Conservation (phyloP, 805 yeast species). For the Yarrowia sp. region DNA sequence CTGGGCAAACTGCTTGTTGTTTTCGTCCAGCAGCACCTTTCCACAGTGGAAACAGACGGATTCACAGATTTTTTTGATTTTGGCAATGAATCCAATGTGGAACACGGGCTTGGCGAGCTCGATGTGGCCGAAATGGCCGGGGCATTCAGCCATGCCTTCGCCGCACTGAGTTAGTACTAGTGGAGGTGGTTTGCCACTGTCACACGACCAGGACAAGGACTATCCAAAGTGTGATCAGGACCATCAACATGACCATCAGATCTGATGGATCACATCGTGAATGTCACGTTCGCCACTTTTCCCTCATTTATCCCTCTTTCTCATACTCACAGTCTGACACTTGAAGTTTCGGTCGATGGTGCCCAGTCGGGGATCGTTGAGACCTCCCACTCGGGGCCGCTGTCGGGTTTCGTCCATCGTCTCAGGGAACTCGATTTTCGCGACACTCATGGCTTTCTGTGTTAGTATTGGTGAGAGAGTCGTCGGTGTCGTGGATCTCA, state of each 20-base stretch:
- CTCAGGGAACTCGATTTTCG: constrained; percentile 97
- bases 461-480: constrained; percentile 10
- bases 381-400: constrained; percentile 94
- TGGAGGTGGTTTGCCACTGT: too few species aligned
- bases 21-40: constrained; percentile 84
- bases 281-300: not conserved
- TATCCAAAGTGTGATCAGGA: too few species aligned
- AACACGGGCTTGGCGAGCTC: constrained; percentile 98
- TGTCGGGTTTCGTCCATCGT: constrained; percentile 98
- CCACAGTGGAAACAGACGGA: constrained; percentile 99
- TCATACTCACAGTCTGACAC: constrained; percentile 76
- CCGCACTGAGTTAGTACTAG: constrained; percentile 63
- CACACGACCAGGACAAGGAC: too few species aligned
- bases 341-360: constrained; percentile 95
- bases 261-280: too few species aligned
- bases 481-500: not conserved
- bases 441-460: constrained; percentile 93
- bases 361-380: constrained; percentile 96
- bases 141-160: constrained; percentile 99
- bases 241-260: too few species aligned
- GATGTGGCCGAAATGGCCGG: constrained; percentile 99
- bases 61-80: constrained; percentile 93
- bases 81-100: constrained; percentile 93
- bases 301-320: not conserved
- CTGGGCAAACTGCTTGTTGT: constrained; percentile 80